Percentiles rank a stretch among this genome's conserved stretches.
Conservation (phyloP, 192 early-diverging fungal species). For the Dissophora globulifera region DNA sequence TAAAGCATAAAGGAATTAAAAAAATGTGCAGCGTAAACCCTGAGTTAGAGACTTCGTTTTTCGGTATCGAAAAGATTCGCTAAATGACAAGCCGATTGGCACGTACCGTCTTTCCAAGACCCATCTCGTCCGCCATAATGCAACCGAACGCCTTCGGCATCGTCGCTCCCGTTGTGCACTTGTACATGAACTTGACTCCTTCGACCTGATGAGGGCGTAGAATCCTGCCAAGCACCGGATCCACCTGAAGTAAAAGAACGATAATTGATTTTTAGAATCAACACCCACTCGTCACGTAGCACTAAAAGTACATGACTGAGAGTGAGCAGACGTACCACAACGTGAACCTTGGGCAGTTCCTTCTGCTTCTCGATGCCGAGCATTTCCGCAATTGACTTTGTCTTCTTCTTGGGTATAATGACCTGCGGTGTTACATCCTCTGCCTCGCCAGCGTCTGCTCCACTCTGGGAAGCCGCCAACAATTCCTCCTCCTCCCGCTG, state of each 20-base stretch:
- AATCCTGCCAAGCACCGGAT: conserved; percentile 85
- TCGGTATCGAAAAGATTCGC: neutral
- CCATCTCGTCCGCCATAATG: conserved; percentile 99
- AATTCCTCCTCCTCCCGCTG: conserved; percentile 58
- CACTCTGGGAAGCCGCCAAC: conserved; percentile 30
- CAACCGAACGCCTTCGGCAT: conserved; percentile 82
- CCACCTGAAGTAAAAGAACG: conserved; percentile 52
- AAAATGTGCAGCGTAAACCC: neutral
- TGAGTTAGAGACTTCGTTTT: neutral
- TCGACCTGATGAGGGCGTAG: conserved; percentile 97
- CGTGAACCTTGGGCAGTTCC: conserved; percentile 65
- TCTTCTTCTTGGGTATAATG: conserved; percentile 59
- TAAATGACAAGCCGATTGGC: neutral
- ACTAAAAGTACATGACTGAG: too few species aligned
- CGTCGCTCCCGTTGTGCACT: conserved; percentile 88
- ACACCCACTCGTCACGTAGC: neutral
- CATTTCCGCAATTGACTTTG: conserved; percentile 65
- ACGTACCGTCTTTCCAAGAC: conserved; percentile 82
- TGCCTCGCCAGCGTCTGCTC: conserved; percentile 8
- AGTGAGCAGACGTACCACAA: conserved; percentile 78
- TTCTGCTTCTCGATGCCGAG: conserved; percentile 60
- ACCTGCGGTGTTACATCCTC: conserved; percentile 39
- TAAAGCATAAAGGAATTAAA: conserved; percentile 20
- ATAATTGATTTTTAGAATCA: neutral
- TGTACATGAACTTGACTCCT: conserved; percentile 95